Conservation (phyloP, 306 rosid genomes). For the Quercus rubra region DNA sequence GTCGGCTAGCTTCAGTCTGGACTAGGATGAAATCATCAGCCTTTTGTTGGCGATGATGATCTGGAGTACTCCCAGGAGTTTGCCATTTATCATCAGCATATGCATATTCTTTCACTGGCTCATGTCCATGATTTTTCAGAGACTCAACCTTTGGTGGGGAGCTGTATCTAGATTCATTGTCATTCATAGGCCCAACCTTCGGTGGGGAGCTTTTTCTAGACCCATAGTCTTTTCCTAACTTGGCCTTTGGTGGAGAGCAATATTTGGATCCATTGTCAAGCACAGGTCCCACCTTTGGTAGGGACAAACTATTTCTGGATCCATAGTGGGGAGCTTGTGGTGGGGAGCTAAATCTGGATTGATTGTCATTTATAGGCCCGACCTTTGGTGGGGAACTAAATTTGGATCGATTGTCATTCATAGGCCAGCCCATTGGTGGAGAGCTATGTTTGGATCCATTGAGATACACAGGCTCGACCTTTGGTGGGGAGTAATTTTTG, state of each 20-base stretch:
- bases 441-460: not conserved
- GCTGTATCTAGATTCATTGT: not conserved
- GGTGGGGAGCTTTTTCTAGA: not conserved
- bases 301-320: not conserved
- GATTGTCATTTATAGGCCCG: slow-evolving; percentile 20
- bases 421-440: not conserved
- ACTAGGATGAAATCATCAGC: slow-evolving; percentile 21
- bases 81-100: not conserved
- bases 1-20: slow-evolving; percentile 31
- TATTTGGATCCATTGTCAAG: not conserved
- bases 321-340: not conserved
- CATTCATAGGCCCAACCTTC: slow-evolving; percentile 14
- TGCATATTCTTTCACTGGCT: slow-evolving; percentile 17
- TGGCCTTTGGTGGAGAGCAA: not conserved
- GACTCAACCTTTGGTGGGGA: not conserved
- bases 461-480: slow-evolving; percentile 1
- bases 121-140: slow-evolving; percentile 2
- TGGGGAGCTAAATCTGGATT: not conserved
- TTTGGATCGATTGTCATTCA: not conserved
- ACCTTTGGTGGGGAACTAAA: not conserved
- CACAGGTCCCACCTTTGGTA: not conserved
- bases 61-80: not conserved
- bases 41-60: not conserved
- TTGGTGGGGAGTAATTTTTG: not conserved
- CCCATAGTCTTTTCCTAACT: slow-evolving; percentile 1